Conservation (phyloP, 345 rosid species). For the Gossypium raimondii region DNA sequence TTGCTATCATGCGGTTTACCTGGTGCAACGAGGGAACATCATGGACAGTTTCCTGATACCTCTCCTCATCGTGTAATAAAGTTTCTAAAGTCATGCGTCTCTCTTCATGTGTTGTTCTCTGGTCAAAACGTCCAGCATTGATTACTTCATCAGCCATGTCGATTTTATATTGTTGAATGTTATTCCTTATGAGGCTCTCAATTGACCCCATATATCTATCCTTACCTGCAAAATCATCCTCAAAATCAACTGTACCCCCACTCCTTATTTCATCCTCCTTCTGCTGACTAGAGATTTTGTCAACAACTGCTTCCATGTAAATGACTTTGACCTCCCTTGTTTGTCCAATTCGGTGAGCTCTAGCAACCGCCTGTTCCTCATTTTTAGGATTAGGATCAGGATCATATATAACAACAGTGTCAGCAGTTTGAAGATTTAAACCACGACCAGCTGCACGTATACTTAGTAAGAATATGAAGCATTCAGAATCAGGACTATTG, state of each 20-base stretch:
- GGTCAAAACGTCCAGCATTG: slow-evolving; percentile 99
- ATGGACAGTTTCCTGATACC: slow-evolving; percentile 95
- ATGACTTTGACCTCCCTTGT: slow-evolving; percentile 94
- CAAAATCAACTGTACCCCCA: slow-evolving; percentile 76
- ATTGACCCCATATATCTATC: slow-evolving; percentile 97
- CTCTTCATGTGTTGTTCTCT: slow-evolving; percentile 99
- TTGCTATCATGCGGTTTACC: slow-evolving; percentile 96
- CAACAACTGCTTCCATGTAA: slow-evolving; percentile 99
- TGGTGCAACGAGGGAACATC: slow-evolving; percentile 94
- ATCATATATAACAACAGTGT: slow-evolving; percentile 96
- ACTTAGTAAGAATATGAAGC: slow-evolving; percentile 94
- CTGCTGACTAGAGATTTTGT: slow-evolving; percentile 80
- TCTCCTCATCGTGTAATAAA: slow-evolving; percentile 92
- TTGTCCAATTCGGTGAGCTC: slow-evolving; percentile 99
- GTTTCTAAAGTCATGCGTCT: slow-evolving; percentile 97
- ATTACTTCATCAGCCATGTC: slow-evolving; percentile 99
- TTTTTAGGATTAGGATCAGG: slow-evolving; percentile 99
- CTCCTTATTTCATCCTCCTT: slow-evolving; percentile 92
- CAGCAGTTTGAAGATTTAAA: slow-evolving; percentile 99
- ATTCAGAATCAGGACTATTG: slow-evolving; percentile 76
- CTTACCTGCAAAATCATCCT: slow-evolving; percentile 97
- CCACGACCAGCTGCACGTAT: slow-evolving; percentile 99
- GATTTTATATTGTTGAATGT: slow-evolving; percentile 98
- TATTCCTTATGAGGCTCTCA: slow-evolving; percentile 97
- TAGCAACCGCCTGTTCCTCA: slow-evolving; percentile 99